These are phyloP conservation scores for Hemisphaericaspora xylofermentans DNA, from an alignment of 1,139 yeast genomes.

Conservation along the genomic window DNA sequence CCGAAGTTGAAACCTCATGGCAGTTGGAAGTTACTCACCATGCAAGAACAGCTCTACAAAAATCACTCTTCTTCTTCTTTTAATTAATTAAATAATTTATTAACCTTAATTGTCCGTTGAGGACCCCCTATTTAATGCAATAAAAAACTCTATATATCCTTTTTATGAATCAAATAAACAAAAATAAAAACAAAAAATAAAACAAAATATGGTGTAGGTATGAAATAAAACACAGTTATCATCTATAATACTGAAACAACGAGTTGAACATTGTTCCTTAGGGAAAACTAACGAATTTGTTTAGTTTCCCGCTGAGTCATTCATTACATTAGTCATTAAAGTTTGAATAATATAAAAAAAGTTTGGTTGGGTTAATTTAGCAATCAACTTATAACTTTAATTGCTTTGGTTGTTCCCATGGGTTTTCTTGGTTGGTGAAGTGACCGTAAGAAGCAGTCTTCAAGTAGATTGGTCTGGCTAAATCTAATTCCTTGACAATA, in stretches of 20 bases:
- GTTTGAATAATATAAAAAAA: slow-evolving; percentile 6
- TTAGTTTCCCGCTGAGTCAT: slow-evolving; percentile 32
- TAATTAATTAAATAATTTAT: slow-evolving; percentile 4
- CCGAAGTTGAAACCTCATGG: no score
- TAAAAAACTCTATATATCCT: slow-evolving; percentile 41
- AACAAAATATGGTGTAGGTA: slow-evolving; percentile 13
- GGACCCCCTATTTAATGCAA: slow-evolving; percentile 54
- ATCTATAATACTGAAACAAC: slow-evolving; percentile 25
- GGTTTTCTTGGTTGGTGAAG: slow-evolving; percentile 97
- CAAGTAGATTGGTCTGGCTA: slow-evolving; percentile 98
- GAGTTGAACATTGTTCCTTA: slow-evolving; percentile 52
- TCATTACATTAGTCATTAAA: slow-evolving; percentile 47
- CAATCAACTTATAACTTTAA: slow-evolving; percentile 58
- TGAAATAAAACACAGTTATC: slow-evolving; percentile 16
- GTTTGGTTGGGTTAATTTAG: neutral
- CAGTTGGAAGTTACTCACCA: no score
- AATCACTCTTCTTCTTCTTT: neutral
- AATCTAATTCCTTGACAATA: slow-evolving; percentile 90
- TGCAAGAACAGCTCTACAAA: slow-evolving; percentile 1
- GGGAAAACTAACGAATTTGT: slow-evolving; percentile 10
- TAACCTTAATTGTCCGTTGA: slow-evolving; percentile 49
- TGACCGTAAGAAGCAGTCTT: slow-evolving; percentile 99
- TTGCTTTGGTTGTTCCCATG: slow-evolving; percentile 98
- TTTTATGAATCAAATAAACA: slow-evolving; percentile 13
- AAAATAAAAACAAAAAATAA: slow-evolving; percentile 18